Evolutionary conservation across 345 rosid species (phyloP), one percentile per base, ranked within the genome.

Genomic region (Barbarea vulgaris): DNA sequence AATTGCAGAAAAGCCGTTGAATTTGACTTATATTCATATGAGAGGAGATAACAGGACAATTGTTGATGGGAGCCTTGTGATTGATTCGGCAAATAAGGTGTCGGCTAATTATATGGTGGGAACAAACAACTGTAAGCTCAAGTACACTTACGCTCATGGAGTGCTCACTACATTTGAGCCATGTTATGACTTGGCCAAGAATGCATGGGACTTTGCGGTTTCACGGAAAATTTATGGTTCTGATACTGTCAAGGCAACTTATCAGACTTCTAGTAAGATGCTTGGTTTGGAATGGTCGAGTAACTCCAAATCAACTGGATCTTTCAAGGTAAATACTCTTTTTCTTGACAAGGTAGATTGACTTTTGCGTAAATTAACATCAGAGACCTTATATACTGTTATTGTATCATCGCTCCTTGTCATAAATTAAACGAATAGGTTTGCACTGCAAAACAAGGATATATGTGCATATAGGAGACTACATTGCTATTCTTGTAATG

Each of bases 181-280:
- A 11, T 82, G 81, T 77, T 92, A 87, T 64, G 96, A 92, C 67
- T 64, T 90, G 62, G 87, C 85, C 1, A 87, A 86, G 83, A 84
- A 90, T 59, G 63, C 89, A 0, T 92, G 97, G 96, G 92, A 89
- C 81, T 90, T 92, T 67, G 80, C 89, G 0, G 80, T 87, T 47
- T 86, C 88, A 0, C 80, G 78, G 56, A 92, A 77, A 65, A 80
- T 92, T 22, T 83, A 81, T 62, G 87, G 59, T 17, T 87, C 79
- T 18, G 64, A 58, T 86, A 51, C 58, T 84, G 12, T 58, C 5
- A 58, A 58, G 25, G 64, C 64, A 10, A 78, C 87, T 7, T 90
- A 92, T 81, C 94, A 85, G 81, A 87, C 90, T 3, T 76, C 85
- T 15, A 88, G 82, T 83, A 88, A 83, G 86, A 70, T 58, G 64